Evolutionary conservation across 1,139 yeast species (phyloP).

Genomic region (Candida glucosophila): DNA sequence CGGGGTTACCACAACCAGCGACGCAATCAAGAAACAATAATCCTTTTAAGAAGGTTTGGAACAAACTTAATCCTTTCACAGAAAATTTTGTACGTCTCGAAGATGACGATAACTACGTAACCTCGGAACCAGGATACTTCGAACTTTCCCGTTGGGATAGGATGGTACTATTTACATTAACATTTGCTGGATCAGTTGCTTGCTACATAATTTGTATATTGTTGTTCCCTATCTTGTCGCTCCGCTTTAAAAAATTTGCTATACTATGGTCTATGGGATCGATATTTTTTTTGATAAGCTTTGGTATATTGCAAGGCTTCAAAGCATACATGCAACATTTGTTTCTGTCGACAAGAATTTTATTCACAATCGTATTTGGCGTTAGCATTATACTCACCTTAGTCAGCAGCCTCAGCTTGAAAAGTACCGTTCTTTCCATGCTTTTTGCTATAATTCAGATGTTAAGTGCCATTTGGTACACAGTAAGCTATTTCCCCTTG

Average conservation of each 20-base stretch:
- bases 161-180: conserved; percentile 45
- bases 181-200: conserved; percentile 44
- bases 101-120: conserved; percentile 38
- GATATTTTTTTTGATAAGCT: conserved; percentile 45
- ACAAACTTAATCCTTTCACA: conserved; percentile 33
- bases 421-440: conserved; percentile 40
- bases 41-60: conserved; percentile 19
- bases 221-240: conserved; percentile 45
- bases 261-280: conserved; percentile 56
- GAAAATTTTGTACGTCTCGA: conserved; percentile 28
- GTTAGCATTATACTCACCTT: conserved; percentile 44
- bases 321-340: conserved; percentile 40
- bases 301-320: conserved; percentile 51
- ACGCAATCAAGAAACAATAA: conserved; percentile 13
- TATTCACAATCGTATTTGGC: conserved; percentile 41
- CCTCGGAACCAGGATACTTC: conserved; percentile 37
- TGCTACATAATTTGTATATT: conserved; percentile 50
- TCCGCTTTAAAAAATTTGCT: conserved; percentile 54
- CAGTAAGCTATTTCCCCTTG: conserved; percentile 56
- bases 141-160: conserved; percentile 53
- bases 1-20: conserved; percentile 34
- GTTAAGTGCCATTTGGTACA: conserved; percentile 45
- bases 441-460: conserved; percentile 45
- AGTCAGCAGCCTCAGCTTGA: conserved; percentile 36
- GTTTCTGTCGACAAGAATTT: conserved; percentile 40